Evolutionary conservation across 768 basidiomycete genomes (phyloP), one percentile per base, ranked within the genome.

Genomic region (Lentinula detonsa): DNA sequence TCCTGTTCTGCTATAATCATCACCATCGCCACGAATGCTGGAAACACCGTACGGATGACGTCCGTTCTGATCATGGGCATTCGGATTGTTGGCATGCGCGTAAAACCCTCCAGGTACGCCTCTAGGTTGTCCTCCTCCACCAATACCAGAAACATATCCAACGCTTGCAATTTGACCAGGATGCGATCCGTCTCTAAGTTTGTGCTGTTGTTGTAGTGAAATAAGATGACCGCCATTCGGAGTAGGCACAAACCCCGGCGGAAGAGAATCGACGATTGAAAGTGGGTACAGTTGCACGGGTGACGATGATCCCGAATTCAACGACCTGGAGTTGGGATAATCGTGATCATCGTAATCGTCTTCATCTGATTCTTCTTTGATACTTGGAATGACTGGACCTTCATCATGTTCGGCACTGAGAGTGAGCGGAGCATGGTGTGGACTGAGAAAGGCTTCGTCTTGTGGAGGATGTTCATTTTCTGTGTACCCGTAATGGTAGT

Each of bases 361-460:
- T 28, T 56, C 54, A 1, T 40, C 53, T 13, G 23, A 16, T n/a
- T 60, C 59, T 40, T 60, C 59, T 16, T 5, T 40, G 13, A 45
- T 49, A 11, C 8, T 34, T 6, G 59, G 59, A 31, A 60, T 51
- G 21, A 60, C 59, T 16, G 59, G 59, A n/a, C 7, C 31, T 5
- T 60, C 59, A 13, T 50, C 46, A 4, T 28, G 33, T 7, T 60
- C 49, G 13, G 59, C 23, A 34, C 31, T 50, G 11, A 60, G 28
- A 52, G 28, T 28, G 21, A 37, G 28, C 15, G 59, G 49, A 18
- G 48, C 50, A 18, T 60, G 49, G 16, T 52, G 59, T 3, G 59
- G 59, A 21, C 59, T 60, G 13, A 60, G 59, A 49, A 35, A 60
- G 9, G 45, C 59, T 10, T 48, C 34, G 23, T 59, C 21, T 33